phyloP scores from a whole-genome alignment of 805 yeast species.

The Nakazawaea molendinolei region DNA sequence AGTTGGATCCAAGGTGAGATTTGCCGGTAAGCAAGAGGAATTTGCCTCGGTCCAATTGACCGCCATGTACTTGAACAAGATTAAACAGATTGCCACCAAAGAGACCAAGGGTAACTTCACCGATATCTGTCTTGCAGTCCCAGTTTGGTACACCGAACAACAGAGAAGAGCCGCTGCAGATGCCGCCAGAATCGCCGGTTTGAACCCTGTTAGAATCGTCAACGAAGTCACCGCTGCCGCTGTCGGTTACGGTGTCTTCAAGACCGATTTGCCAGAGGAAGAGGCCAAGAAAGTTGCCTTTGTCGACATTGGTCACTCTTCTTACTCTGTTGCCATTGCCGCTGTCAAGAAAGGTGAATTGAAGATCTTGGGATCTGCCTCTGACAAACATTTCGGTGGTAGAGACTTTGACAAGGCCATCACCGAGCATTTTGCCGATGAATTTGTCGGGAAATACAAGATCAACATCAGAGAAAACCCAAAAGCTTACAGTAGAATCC shows the following conservation, averaged over 20 bases:
- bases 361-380: slow-evolving; percentile 86
- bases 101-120: slow-evolving; percentile 79
- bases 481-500: slow-evolving; percentile 91
- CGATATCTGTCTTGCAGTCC: slow-evolving; percentile 92
- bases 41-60: slow-evolving; percentile 87
- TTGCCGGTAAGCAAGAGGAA: slow-evolving; percentile 66
- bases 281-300: slow-evolving; percentile 86
- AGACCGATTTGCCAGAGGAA: slow-evolving; percentile 93
- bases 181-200: slow-evolving; percentile 92
- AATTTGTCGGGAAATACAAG: slow-evolving; percentile 86
- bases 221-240: slow-evolving; percentile 99
- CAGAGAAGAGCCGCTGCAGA: slow-evolving; percentile 96
- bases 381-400: slow-evolving; percentile 97
- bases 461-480: slow-evolving; percentile 87
- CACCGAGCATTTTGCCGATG: slow-evolving; percentile 90
- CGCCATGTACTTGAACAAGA: slow-evolving; percentile 92
- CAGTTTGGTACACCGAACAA: slow-evolving; percentile 93
- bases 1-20: slow-evolving; percentile 82
- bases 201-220: slow-evolving; percentile 96
- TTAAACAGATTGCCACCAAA: slow-evolving; percentile 68
- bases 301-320: slow-evolving; percentile 95
- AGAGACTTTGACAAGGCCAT: slow-evolving; percentile 92
- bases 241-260: slow-evolving; percentile 98
- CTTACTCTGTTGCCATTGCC: slow-evolving; percentile 84
- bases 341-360: slow-evolving; percentile 95